A percentile compares a stretch with the other conserved stretches of the same genome.
phyloP scores from a whole-genome alignment of 768 basidiomycete species.

The Amanita brunnescens region DNA sequence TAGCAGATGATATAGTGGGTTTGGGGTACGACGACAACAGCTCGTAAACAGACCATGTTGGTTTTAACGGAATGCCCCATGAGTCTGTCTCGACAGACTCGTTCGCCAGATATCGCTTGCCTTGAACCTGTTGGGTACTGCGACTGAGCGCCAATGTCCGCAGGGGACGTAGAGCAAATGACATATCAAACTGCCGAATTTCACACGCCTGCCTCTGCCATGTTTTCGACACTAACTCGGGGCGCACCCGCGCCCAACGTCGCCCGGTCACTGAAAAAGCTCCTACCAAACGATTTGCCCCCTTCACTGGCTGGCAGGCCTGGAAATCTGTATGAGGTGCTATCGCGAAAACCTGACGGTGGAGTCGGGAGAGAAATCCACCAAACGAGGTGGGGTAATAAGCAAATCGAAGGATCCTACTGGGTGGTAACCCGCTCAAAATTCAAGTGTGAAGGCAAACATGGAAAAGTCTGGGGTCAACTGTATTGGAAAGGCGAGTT shows the following conservation, averaged over 20 bases:
- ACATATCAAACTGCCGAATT: constrained; percentile 13
- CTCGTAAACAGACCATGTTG: constrained; percentile 76
- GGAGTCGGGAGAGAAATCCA: constrained; percentile 62
- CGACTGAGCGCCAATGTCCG: constrained; percentile 10
- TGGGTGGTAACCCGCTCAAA: constrained; percentile 68
- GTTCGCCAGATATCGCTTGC: background rate
- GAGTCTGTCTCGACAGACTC: constrained; percentile 34
- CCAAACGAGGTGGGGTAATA: constrained; percentile 66
- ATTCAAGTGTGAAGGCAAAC: constrained; percentile 64
- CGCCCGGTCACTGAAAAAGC: constrained; percentile 37
- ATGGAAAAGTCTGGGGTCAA: constrained; percentile 80
- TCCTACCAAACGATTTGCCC: constrained; percentile 51
- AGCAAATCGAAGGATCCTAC: constrained; percentile 57
- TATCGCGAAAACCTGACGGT: constrained; percentile 58
- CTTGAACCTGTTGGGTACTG: constrained; percentile 1
- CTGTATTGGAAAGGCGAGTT: constrained; percentile 65
- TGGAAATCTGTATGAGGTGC: constrained; percentile 63
- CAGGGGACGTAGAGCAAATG: constrained; percentile 13
- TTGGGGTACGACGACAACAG: constrained; percentile 71
- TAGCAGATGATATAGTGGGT: constrained; percentile 48
- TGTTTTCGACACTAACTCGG: constrained; percentile 24
- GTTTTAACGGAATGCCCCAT: constrained; percentile 52
- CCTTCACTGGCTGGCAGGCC: constrained; percentile 48
- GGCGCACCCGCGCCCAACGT: constrained; percentile 16
- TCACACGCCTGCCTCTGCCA: constrained; percentile 14